Conservation (phyloP, 164 flowering plant genomes). For the Umbellularia californica region DNA sequence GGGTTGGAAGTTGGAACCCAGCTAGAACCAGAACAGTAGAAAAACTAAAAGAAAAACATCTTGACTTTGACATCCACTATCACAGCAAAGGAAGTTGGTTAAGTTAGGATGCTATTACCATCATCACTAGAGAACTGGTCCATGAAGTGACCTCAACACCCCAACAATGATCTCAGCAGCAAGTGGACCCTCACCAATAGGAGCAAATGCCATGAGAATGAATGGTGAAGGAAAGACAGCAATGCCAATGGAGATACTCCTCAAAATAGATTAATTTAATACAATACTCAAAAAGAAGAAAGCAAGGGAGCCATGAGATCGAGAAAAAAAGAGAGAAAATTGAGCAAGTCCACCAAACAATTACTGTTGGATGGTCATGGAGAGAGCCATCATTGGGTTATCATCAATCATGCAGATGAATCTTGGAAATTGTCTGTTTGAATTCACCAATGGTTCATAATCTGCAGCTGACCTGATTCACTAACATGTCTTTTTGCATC, state of each 20-base stretch:
- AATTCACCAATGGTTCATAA: not conserved
- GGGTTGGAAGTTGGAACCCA: not conserved
- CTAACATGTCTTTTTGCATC: not conserved
- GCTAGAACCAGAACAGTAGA: not conserved
- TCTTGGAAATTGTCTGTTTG: not conserved
- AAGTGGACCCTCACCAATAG: not conserved
- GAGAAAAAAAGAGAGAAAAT: not conserved
- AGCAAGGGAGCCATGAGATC: not conserved
- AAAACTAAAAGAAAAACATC: not conserved
- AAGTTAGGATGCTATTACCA: conserved; percentile 2
- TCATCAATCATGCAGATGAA: not conserved
- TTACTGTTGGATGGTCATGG: not conserved
- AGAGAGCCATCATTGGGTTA: not conserved
- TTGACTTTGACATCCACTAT: conserved; percentile 1
- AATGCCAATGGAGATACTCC: not conserved
- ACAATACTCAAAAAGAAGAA: not conserved
- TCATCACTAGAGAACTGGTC: not conserved
- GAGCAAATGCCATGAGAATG: not conserved
- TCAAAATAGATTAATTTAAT: not conserved
- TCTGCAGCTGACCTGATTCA: not conserved
- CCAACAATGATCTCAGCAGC: not conserved
- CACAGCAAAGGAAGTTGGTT: not conserved
- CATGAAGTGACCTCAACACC: not conserved
- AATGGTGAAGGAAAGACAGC: conserved; percentile 1
- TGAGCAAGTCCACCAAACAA: not conserved